Percentiles rank a stretch among this genome's conserved stretches.
These are phyloP conservation scores for Naematelia aurantialba DNA, from an alignment of 768 basidiomycete species.

Conservation along the genomic window DNA sequence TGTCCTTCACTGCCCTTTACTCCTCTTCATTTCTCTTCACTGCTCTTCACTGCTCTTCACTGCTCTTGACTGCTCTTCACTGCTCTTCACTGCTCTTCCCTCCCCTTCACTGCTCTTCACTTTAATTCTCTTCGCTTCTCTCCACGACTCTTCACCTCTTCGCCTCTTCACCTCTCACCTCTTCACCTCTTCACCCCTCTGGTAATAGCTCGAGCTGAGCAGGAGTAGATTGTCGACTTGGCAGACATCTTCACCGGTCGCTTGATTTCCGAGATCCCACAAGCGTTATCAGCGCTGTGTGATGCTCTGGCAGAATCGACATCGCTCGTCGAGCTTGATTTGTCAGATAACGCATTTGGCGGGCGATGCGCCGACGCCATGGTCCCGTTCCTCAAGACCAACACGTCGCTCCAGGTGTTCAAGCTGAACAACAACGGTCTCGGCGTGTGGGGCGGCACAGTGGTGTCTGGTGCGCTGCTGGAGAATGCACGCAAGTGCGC, in stretches of 20 bases:
- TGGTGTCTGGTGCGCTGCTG: conserved; percentile 77
- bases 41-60: no score
- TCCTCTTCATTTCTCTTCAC: neutral
- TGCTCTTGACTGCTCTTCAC: no score
- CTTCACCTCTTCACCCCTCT: no score
- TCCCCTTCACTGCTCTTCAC: no score
- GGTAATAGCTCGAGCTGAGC: neutral
- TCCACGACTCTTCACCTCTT: no score
- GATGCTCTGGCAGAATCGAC: conserved; percentile 76
- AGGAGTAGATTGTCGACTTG: conserved; percentile 78
- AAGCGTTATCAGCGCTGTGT: conserved; percentile 80
- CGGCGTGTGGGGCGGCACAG: conserved; percentile 78
- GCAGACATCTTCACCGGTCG: conserved; percentile 98
- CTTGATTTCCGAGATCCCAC: conserved; percentile 90
- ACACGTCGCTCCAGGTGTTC: conserved; percentile 75
- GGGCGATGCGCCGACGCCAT: conserved; percentile 91
- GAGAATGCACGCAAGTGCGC: conserved; percentile 69
- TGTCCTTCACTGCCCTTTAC: neutral
- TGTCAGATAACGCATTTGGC: conserved; percentile 95
- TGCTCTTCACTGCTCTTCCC: no score
- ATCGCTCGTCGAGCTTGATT: conserved; percentile 78
- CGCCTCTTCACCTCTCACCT: no score
- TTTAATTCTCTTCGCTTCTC: no score
- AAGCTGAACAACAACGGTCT: conserved; percentile 96
- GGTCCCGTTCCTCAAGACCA: conserved; percentile 79